These are phyloP conservation scores for Pseudocercospora eumusae DNA, from an alignment of 2,329 filamentous ascomycete genomes.

Conservation along the genomic window DNA sequence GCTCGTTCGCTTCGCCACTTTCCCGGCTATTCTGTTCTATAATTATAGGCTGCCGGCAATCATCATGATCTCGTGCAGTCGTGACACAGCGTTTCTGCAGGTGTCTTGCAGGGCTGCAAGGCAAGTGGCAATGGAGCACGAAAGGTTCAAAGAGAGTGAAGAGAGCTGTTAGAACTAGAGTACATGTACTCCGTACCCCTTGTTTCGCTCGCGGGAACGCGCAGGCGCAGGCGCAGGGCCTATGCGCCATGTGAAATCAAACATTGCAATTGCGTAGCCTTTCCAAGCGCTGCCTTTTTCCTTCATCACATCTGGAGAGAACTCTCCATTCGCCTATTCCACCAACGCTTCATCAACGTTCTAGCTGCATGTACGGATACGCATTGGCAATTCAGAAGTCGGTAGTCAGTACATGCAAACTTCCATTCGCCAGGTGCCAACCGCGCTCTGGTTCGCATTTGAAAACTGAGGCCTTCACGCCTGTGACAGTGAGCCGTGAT, in stretches of 20 bases:
- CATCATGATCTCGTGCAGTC: conserved; percentile 4
- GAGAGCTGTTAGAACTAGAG: too few species aligned
- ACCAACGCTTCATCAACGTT: not conserved
- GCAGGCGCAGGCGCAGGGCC: too few species aligned
- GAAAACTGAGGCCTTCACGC: not conserved
- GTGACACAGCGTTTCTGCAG: conserved; percentile 8
- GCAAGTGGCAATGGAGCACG: not conserved
- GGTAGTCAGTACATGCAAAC: not conserved
- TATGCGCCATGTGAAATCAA: conserved; percentile 1
- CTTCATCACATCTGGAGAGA: not conserved
- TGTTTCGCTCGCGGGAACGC: not conserved
- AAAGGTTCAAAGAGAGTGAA: too few species aligned
- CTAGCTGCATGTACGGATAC: not conserved
- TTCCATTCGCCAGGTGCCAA: not conserved
- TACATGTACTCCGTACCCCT: not conserved
- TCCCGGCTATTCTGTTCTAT: not conserved
- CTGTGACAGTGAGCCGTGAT: not conserved
- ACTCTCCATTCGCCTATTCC: not conserved
- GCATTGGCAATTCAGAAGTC: not conserved
- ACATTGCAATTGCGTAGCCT: too few species aligned
- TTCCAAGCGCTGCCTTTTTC: conserved; percentile 3
- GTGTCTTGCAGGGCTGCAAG: conserved; percentile 4
- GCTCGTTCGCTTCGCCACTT: not conserved
- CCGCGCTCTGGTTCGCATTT: not conserved
- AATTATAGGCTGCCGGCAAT: conserved; percentile 1